Evolutionary conservation across 306 rosid genomes (phyloP), one percentile per base, ranked within the genome.

Genomic region (Fagus sylvatica): DNA sequence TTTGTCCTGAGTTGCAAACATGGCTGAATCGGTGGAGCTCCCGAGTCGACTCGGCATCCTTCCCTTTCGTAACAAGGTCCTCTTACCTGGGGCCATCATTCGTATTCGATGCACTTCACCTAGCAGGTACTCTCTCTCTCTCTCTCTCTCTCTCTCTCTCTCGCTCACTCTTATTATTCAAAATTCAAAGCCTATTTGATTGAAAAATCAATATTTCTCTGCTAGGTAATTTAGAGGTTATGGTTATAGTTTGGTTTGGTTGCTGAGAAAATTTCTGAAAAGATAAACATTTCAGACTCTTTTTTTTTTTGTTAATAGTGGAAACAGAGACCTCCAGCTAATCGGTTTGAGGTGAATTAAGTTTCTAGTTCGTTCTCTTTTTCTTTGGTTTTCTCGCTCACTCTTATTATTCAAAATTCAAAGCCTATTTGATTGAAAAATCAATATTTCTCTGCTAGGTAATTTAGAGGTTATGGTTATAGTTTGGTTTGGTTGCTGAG

Each of bases 71-170:
- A 95, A 95, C 90, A 95, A 95, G 90, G 98, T 95, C 42, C 98
- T 92, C 64, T 73, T 95, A 41, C 98, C 98, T 7, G 98, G 98
- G 41, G 98, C 98, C 61, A 95, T 95, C 65, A 95, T 95, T 42
- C 89, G 98, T 76, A 95, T 95, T 84, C 98, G 97, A 17, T 95
- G 98, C 89, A 95, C 98, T 86, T 92, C 98, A 0, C 90, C 98
- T 2, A 92, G 89, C 88, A 95, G 98, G 98, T 94, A 5, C 59
- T 62, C 16, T 32, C 28, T 7, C 74, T 62, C 64, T 43, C 62
- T 69, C 60, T 43, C 53, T 5, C 22, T 65, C 11, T 11, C 16
- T 53, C 37, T 53, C 73, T 51, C 62, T 43, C 62, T 68, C 60
- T 42, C 53, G 3, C 19, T 64, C 11, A 6, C 17, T 54, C 32